phyloP scores from a whole-genome alignment of 176 grass and related monocot genomes.

The Areca catechu region DNA sequence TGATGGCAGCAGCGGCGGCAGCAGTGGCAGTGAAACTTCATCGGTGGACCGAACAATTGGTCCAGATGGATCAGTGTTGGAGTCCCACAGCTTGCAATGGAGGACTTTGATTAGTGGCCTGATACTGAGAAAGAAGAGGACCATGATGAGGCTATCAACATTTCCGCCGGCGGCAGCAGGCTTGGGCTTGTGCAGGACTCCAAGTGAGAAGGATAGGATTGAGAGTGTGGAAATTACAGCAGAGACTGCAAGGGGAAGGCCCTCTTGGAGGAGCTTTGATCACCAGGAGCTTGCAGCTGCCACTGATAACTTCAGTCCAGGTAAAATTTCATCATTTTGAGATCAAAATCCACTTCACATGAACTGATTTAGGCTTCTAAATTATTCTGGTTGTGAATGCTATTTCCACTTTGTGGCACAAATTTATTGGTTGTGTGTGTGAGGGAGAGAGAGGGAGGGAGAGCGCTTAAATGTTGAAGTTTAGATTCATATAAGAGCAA shows the following conservation, averaged over 20 bases:
- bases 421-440: too few species aligned
- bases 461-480: too few species aligned
- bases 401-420: too few species aligned
- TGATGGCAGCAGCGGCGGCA: conserved; percentile 14
- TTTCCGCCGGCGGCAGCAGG: conserved; percentile 52
- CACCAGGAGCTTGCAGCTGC: conserved; percentile 64
- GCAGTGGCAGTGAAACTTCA: conserved; percentile 32
- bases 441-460: too few species aligned
- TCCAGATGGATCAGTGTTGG: conserved; percentile 8
- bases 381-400: too few species aligned
- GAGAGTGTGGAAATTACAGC: conserved; percentile 31
- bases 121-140: conserved; percentile 65
- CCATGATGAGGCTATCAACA: conserved; percentile 46
- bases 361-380: too few species aligned
- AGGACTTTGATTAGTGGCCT: conserved; percentile 54
- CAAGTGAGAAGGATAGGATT: conserved; percentile 41
- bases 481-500: too few species aligned
- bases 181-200: conserved; percentile 41
- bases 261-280: conserved; percentile 92
- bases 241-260: conserved; percentile 62
- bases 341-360: not conserved
- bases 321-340: conserved; percentile 19
- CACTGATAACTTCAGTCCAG: conserved; percentile 77
- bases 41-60: conserved; percentile 32
- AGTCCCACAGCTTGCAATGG: conserved; percentile 53